phyloP scores from a whole-genome alignment of 768 basidiomycete genomes.

The Xerocomus potaroensis region DNA sequence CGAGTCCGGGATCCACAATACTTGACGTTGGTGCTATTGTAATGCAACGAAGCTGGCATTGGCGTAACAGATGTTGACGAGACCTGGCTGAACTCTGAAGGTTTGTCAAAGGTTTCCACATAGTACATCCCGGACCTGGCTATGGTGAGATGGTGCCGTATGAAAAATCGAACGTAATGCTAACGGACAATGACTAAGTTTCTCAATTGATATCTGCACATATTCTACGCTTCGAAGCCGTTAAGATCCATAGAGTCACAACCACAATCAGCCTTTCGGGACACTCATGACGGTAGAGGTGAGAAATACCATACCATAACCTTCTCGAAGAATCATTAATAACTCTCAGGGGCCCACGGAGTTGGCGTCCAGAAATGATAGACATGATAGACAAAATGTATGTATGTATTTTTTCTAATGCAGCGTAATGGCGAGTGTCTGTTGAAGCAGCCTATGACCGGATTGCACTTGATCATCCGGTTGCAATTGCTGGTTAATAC shows the following conservation, averaged over 20 bases:
- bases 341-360: too few species aligned
- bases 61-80: constrained; percentile 7
- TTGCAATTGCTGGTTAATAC: background rate
- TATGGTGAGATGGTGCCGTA: too few species aligned
- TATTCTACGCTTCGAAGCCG: too few species aligned
- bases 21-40: constrained; percentile 6
- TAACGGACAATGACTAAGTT: too few species aligned
- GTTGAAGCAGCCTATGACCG: background rate
- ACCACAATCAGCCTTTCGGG: constrained; percentile 48
- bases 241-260: constrained; percentile 2
- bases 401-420: too few species aligned
- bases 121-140: constrained; percentile 14
- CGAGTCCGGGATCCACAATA: constrained; percentile 1
- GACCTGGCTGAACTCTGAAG: constrained; percentile 12
- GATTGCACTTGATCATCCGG: background rate
- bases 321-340: too few species aligned
- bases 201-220: too few species aligned
- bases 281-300: constrained; percentile 39
- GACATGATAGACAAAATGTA: too few species aligned
- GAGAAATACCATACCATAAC: too few species aligned
- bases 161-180: too few species aligned
- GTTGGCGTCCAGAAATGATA: too few species aligned
- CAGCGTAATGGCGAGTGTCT: too few species aligned
- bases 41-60: constrained; percentile 6
- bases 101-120: constrained; percentile 23